Base-by-base conservation (phyloP, 1,139 yeast genomes). In the Meyerozyma sp. region DNA sequence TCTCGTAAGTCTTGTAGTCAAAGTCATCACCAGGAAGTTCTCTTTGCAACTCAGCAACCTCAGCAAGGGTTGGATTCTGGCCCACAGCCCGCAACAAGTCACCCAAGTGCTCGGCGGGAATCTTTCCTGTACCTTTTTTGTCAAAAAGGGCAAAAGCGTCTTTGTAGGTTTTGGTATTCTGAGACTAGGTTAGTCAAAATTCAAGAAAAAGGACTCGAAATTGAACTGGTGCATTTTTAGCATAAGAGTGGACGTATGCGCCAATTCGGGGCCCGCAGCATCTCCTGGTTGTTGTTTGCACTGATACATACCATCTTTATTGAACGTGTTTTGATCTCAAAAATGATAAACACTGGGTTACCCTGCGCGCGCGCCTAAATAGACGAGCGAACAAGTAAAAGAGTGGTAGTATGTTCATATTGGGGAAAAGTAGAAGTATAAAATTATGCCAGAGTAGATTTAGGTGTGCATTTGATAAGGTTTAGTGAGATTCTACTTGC, bases 111-210 rank as follows among this genome's bases (percentile, higher is more conserved):
- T 84, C 89, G 49, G 80, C 77, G n/a, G 96, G 83, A 48, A 94
- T 93, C 63, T 83, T 79, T 14, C 98, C 98, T 38, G 94, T 88
- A 36, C 97, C 98, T 59, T 90, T 88, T 70, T 91, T 91, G 72
- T 94, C 98, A 63, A 93, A 94, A 44, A 94, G 82, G 28, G 98
- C 95, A 67, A 94, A 94, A 23, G 97, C 97, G 76, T 93, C 98
- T 68, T 88, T 90, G 72, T 89, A 88, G 40, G 94, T 85, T 63
- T 86, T 87, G 38, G 75, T 72, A 57, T 70, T 70, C 61, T 70
- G 75, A 28, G 75, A 70, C 75, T 69, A 14, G 25, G 37, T 34
- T 34, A 34, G 26, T 34, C 18, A 11, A 11, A 10, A 18, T 8
- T 16, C 13, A 5, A 5, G n/a, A 5, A 6, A n/a, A 9, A 3